Percentiles rank a stretch among this genome's conserved stretches.
Evolutionary conservation across 2,329 filamentous ascomycete species (phyloP).

Genomic region (Teratosphaeriaceae sp.): DNA sequence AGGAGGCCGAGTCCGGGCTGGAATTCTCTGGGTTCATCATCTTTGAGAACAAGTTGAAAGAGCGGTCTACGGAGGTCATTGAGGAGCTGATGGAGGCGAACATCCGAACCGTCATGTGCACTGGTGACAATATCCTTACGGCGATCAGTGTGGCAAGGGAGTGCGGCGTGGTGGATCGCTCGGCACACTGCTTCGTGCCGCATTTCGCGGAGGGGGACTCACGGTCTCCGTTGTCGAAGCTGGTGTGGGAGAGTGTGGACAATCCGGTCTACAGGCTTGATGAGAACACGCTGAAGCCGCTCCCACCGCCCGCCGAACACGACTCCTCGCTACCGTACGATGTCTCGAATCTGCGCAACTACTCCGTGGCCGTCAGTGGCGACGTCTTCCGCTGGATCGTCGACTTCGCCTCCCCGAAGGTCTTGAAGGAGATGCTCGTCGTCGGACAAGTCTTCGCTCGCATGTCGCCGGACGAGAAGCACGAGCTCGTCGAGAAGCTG

Average conservation of each 20-base stretch:
- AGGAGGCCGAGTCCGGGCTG: slow-evolving; percentile 75
- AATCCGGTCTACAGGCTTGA: slow-evolving; percentile 73
- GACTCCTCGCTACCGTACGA: slow-evolving; percentile 84
- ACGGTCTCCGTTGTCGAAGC: slow-evolving; percentile 62
- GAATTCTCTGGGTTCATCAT: slow-evolving; percentile 95
- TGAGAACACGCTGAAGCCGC: slow-evolving; percentile 71
- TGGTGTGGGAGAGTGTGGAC: slow-evolving; percentile 94
- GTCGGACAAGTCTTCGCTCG: slow-evolving; percentile 89
- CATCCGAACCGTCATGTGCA: slow-evolving; percentile 92
- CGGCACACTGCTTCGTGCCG: slow-evolving; percentile 86
- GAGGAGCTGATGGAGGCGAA: slow-evolving; percentile 74
- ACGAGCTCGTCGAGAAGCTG: slow-evolving; percentile 93
- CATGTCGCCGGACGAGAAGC: slow-evolving; percentile 98
- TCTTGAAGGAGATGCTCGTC: slow-evolving; percentile 81
- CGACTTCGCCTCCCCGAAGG: slow-evolving; percentile 76
- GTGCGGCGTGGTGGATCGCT: slow-evolving; percentile 72
- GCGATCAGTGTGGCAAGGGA: slow-evolving; percentile 93
- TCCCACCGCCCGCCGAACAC: slow-evolving; percentile 60
- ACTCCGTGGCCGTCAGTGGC: slow-evolving; percentile 81
- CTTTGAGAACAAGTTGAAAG: slow-evolving; percentile 97
- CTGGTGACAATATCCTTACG: slow-evolving; percentile 94
- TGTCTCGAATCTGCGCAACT: slow-evolving; percentile 73
- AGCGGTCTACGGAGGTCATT: slow-evolving; percentile 72
- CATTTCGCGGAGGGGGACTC: slow-evolving; percentile 76
- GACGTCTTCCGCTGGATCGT: slow-evolving; percentile 97